phyloP scores from a whole-genome alignment of 192 early-diverging fungal genomes.

The Oehlia diaphana region DNA sequence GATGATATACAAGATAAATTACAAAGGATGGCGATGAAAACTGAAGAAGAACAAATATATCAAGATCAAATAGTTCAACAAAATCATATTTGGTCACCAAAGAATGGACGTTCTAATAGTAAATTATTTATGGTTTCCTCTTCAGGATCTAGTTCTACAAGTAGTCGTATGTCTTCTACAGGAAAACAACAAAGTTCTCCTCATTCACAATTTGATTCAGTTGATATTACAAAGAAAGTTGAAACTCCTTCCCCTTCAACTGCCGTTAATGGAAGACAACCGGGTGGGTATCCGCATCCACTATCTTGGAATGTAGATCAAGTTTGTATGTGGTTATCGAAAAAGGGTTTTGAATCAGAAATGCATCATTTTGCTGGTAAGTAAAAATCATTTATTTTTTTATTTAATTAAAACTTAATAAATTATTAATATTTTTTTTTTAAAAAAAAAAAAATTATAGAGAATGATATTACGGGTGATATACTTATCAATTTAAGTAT shows the following conservation, averaged over 20 bases:
- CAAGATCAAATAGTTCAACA: background rate
- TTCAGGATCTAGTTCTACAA: background rate
- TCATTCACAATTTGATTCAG: background rate
- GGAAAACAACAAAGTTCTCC: background rate
- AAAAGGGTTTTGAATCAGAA: slow-evolving; percentile 50
- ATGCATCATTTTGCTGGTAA: slow-evolving; percentile 54
- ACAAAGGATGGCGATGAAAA: background rate
- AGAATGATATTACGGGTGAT: slow-evolving; percentile 68
- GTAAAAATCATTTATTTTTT: background rate
- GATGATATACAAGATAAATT: slow-evolving; percentile 22
- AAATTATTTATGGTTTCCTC: background rate
- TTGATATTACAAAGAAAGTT: background rate
- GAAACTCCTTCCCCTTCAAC: background rate
- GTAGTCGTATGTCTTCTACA: background rate
- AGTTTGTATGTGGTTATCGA: slow-evolving; percentile 59
- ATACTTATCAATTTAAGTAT: slow-evolving; percentile 62
- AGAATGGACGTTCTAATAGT: background rate
- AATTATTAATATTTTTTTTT: background rate
- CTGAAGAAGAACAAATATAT: background rate
- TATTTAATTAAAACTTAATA: background rate
- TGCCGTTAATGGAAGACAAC: background rate
- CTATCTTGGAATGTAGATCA: slow-evolving; percentile 56
- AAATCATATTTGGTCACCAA: background rate
- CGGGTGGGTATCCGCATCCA: slow-evolving; percentile 46
- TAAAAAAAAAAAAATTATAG: slow-evolving; percentile 34